Conservation (phyloP, 192 early-diverging fungal species). For the Coemansia reversa region DNA sequence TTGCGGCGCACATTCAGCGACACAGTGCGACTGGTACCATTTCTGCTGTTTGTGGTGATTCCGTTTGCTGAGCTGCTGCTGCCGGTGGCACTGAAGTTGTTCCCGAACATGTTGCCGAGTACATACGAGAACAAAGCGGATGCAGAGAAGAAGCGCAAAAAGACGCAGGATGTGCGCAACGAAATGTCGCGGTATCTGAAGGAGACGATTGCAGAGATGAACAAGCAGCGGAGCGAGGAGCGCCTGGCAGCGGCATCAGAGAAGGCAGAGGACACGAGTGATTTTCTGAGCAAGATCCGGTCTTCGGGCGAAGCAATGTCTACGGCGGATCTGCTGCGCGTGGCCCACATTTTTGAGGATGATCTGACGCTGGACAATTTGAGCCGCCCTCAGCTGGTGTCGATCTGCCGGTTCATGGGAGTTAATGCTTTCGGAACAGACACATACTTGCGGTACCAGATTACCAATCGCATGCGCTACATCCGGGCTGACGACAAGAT, state of each 20-base stretch:
- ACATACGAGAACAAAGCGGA: slow-evolving; percentile 87
- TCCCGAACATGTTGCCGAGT: slow-evolving; percentile 95
- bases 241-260: slow-evolving; percentile 27
- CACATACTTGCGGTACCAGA: slow-evolving; percentile 89
- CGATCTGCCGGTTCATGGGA: slow-evolving; percentile 94
- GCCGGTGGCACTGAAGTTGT: slow-evolving; percentile 86
- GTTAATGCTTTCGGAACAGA: slow-evolving; percentile 98
- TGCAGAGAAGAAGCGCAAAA: slow-evolving; percentile 92
- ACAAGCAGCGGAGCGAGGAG: slow-evolving; percentile 35
- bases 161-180: slow-evolving; percentile 86
- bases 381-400: slow-evolving; percentile 91
- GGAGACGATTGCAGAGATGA: slow-evolving; percentile 89
- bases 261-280: slow-evolving; percentile 35
- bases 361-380: slow-evolving; percentile 91
- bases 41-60: slow-evolving; percentile 86
- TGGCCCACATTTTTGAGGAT: slow-evolving; percentile 90
- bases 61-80: slow-evolving; percentile 95
- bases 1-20: slow-evolving; percentile 84
- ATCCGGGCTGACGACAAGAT: slow-evolving; percentile 89
- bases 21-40: slow-evolving; percentile 84
- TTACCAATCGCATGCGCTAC: slow-evolving; percentile 81
- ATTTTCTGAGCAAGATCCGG: slow-evolving; percentile 62
- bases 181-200: slow-evolving; percentile 96
- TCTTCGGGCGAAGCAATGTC: slow-evolving; percentile 77
- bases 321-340: slow-evolving; percentile 77